Conservation (phyloP, 2,329 filamentous ascomycete genomes). For the Colletotrichum sp. region DNA sequence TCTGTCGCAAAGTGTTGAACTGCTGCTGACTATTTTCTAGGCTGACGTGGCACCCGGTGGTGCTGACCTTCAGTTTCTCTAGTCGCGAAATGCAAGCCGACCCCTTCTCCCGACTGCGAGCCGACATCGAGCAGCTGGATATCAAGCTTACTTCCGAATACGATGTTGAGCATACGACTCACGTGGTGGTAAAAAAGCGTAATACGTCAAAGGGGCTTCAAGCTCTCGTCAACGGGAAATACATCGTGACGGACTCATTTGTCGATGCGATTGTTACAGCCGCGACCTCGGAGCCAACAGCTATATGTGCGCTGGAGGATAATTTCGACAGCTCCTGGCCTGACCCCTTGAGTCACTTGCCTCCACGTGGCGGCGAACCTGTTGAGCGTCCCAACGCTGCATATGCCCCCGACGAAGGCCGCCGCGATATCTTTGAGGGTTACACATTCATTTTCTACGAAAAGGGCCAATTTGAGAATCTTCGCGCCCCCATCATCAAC, state of each 20-base stretch:
- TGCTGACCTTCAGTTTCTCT: conserved; percentile 82
- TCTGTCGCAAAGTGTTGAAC: not conserved
- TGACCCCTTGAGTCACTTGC: conserved; percentile 71
- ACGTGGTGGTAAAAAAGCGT: conserved; percentile 86
- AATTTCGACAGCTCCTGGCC: conserved; percentile 86
- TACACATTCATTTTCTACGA: conserved; percentile 92
- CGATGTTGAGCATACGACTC: conserved; percentile 73
- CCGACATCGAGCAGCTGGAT: conserved; percentile 80
- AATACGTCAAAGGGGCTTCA: conserved; percentile 89
- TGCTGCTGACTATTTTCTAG: conserved; percentile 41
- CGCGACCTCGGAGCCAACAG: conserved; percentile 54
- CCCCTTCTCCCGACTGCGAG: conserved; percentile 64
- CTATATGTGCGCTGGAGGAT: conserved; percentile 66
- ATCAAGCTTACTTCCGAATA: conserved; percentile 84
- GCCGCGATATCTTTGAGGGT: conserved; percentile 78
- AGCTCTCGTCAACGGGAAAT: conserved; percentile 80
- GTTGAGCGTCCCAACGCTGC: conserved; percentile 68
- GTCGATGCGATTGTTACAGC: conserved; percentile 73
- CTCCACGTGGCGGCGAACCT: conserved; percentile 77
- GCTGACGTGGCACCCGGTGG: conserved; percentile 78
- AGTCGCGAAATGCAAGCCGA: conserved; percentile 71
- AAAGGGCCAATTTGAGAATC: conserved; percentile 72
- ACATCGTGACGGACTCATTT: conserved; percentile 76
- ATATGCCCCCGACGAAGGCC: conserved; percentile 71
- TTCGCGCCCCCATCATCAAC: conserved; percentile 75